Conservation (phyloP, 148 eudicot genomes). For the Rhododendron mucronatum region DNA sequence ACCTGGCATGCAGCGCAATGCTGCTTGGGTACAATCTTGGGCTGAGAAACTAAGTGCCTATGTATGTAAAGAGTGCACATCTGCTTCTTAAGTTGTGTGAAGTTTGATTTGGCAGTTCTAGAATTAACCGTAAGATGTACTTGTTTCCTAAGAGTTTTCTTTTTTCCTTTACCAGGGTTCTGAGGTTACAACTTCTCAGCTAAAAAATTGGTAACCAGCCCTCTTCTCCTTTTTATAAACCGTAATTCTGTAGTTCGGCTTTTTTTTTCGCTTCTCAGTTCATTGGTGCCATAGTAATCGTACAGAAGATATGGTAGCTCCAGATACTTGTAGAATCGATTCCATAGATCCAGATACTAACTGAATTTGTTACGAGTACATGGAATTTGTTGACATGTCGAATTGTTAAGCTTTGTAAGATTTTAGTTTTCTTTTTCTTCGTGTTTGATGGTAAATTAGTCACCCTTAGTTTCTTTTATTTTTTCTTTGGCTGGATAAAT, state of each 20-base stretch:
- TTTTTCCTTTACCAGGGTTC: constrained; percentile 60
- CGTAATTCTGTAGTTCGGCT: not conserved
- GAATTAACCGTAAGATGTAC: not conserved
- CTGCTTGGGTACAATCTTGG: constrained; percentile 53
- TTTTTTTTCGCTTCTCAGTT: not conserved
- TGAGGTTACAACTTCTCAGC: constrained; percentile 72
- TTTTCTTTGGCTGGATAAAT: not conserved
- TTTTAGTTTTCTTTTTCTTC: not conserved
- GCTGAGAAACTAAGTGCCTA: constrained; percentile 63
- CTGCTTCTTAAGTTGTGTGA: not conserved
- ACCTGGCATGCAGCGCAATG: constrained; percentile 84
- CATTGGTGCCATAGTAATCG: not conserved
- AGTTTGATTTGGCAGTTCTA: not conserved
- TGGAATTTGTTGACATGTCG: not conserved
- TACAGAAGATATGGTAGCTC: not conserved
- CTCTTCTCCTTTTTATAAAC: not conserved
- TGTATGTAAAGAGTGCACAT: constrained; percentile 39
- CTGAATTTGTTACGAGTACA: not conserved
- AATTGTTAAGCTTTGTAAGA: not conserved
- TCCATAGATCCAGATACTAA: not conserved
- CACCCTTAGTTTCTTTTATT: not conserved
- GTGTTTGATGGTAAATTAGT: not conserved
- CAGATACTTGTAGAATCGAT: not conserved
- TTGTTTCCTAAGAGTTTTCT: constrained; percentile 13
- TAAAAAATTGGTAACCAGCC: constrained; percentile 76